These are phyloP conservation scores for Nitzschia inconspicua DNA, from an alignment of 108 stramenopile genomes.

Conservation along the genomic window DNA sequence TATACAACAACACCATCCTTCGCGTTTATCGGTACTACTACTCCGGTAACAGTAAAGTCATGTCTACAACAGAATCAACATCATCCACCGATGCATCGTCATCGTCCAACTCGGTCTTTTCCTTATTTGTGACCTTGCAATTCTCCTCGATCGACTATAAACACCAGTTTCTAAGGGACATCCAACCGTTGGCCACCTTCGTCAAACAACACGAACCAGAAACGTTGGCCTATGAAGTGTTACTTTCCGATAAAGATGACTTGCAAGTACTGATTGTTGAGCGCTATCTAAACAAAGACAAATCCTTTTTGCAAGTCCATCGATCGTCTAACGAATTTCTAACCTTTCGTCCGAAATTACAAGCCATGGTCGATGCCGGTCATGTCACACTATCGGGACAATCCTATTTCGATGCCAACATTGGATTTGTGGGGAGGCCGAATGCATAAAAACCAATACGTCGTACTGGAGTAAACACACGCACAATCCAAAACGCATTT, in stretches of 20 bases:
- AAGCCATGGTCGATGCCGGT: slow-evolving; percentile 51
- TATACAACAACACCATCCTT: no score
- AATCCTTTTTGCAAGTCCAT: slow-evolving; percentile 54
- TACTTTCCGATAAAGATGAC: slow-evolving; percentile 53
- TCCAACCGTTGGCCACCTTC: slow-evolving; percentile 17
- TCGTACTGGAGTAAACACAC: no score
- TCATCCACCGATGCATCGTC: neutral
- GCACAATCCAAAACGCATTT: no score
- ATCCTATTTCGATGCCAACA: slow-evolving; percentile 44
- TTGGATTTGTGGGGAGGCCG: slow-evolving; percentile 44
- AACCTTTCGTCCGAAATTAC: slow-evolving; percentile 55
- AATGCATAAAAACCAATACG: no score
- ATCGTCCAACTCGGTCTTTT: slow-evolving; percentile 28
- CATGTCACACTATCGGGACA: slow-evolving; percentile 49
- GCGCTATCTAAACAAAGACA: slow-evolving; percentile 65
- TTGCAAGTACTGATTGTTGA: slow-evolving; percentile 54
- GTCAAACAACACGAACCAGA: slow-evolving; percentile 17
- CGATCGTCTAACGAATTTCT: slow-evolving; percentile 43
- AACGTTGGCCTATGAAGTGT: slow-evolving; percentile 61
- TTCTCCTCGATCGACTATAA: slow-evolving; percentile 20
- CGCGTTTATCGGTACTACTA: no score
- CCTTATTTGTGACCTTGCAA: slow-evolving; percentile 31
- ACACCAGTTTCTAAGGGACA: slow-evolving; percentile 23
- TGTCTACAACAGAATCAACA: neutral
- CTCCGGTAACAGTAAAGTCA: neutral